Base-by-base conservation (phyloP, 148 eudicot genomes). In the Chenopodium suecicum region DNA sequence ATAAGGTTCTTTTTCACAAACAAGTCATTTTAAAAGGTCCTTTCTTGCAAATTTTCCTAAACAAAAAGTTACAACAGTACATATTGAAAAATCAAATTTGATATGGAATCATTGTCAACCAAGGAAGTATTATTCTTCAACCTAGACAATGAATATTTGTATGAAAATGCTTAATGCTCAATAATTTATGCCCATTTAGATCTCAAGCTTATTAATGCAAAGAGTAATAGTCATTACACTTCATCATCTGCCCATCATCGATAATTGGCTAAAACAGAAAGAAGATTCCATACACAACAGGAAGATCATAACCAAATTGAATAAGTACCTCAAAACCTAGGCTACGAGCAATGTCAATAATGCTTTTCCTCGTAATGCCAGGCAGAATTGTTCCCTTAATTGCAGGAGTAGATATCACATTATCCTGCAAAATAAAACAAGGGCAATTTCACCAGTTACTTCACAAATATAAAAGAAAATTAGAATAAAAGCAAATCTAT, bases 351-450 rank as follows among this genome's bases (percentile, higher is more conserved):
- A 96, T 94, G 83, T 96, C 98, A 75, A 96, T 89, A 80, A 96
- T 92, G 78, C 99, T 96, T 91, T 96, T 96, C 80, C 99, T 82
- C 1, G 99, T 96, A 81, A 96, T 94, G 75, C 99, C 99, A 78
- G 99, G 98, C 25, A 96, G 88, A 83, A 96, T 96, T 71, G 99
- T 96, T 83, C 99, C 99, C 86, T 89, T 91, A 64, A 92, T 86
- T 50, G 90, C 91, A 56, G 99, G 98, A 70, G 99, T 96, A 66
- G 92, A 84, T 80, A 94, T 91, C 78, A 87, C 84, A 82, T 94
- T 94, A 66, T 90, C 98, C 99, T 95, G 87, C 60, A 78, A 82
- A 23, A 71, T 25, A 69, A 31, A 13, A 76, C 16, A 60, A 70
- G 66, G n/a, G 27, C 32, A 9, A 1, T n/a, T 63, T 72, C 58